Percentiles rank a stretch among this genome's conserved stretches.
These are phyloP conservation scores for Eurotiales sp. DNA, from an alignment of 2,329 filamentous ascomycete genomes.

Conservation along the genomic window DNA sequence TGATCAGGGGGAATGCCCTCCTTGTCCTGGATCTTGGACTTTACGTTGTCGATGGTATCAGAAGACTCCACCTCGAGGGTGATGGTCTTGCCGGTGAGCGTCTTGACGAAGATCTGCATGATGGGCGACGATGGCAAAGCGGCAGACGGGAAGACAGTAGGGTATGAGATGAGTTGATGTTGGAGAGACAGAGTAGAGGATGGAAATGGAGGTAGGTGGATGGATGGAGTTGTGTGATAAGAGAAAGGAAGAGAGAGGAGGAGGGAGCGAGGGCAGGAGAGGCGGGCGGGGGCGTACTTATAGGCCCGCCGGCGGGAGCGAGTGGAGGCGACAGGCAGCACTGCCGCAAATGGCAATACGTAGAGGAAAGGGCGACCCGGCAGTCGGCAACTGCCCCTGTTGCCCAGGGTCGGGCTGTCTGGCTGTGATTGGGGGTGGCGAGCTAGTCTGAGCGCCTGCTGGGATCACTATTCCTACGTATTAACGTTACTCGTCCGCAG, in stretches of 20 bases:
- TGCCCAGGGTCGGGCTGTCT: not conserved
- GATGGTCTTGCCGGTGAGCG: slow-evolving; percentile 62
- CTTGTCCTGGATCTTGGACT: slow-evolving; percentile 59
- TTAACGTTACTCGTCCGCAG: too few species aligned
- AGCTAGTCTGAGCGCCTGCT: too few species aligned
- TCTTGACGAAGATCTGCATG: slow-evolving; percentile 99
- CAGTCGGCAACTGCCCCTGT: not conserved
- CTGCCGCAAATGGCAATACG: slow-evolving; percentile 8
- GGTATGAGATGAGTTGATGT: slow-evolving; percentile 5
- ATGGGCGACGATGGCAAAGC: slow-evolving; percentile 34
- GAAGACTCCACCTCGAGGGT: slow-evolving; percentile 48
- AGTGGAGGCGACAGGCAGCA: slow-evolving; percentile 17
- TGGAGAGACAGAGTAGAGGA: not conserved
- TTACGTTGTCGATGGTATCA: slow-evolving; percentile 53
- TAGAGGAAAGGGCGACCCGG: not conserved
- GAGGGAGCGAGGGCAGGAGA: slow-evolving; percentile 10
- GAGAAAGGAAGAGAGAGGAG: slow-evolving; percentile 14
- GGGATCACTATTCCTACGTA: not conserved
- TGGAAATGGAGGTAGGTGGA: slow-evolving; percentile 8
- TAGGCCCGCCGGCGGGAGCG: slow-evolving; percentile 22
- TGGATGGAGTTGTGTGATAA: slow-evolving; percentile 9
- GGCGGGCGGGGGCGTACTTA: slow-evolving; percentile 21
- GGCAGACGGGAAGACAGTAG: too few species aligned
- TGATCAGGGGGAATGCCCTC: slow-evolving; percentile 58
- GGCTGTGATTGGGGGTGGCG: not conserved